These are phyloP conservation scores for Rhizopus microsporus DNA, from an alignment of 371 early-diverging fungal genomes.

Conservation along the genomic window DNA sequence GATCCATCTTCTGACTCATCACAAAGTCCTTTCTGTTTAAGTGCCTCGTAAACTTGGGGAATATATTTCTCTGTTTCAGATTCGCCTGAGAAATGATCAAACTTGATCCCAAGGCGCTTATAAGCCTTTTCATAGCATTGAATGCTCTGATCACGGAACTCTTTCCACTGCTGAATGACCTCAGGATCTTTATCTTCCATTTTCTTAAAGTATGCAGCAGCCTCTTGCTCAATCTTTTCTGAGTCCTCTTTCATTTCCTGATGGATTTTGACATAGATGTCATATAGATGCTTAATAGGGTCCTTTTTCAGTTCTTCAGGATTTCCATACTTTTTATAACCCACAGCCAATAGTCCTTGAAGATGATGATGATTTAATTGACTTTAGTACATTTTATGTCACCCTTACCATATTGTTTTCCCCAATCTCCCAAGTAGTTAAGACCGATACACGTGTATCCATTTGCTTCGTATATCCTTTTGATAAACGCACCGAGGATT, in stretches of 20 bases:
- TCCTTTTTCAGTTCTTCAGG: slow-evolving; percentile 78
- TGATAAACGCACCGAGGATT: slow-evolving; percentile 96
- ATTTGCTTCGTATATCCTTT: slow-evolving; percentile 80
- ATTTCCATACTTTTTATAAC: slow-evolving; percentile 83
- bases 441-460: slow-evolving; percentile 89
- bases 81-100: slow-evolving; percentile 97
- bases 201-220: slow-evolving; percentile 87
- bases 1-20: slow-evolving; percentile 70
- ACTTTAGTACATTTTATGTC: not conserved
- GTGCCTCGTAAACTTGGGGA: slow-evolving; percentile 65
- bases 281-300: slow-evolving; percentile 93
- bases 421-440: slow-evolving; percentile 99
- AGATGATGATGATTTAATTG: not conserved
- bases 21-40: slow-evolving; percentile 57
- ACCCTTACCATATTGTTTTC: slow-evolving; percentile 93
- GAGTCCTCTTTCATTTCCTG: slow-evolving; percentile 61
- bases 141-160: slow-evolving; percentile 87
- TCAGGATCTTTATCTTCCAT: slow-evolving; percentile 92
- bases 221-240: slow-evolving; percentile 61
- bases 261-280: slow-evolving; percentile 95
- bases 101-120: slow-evolving; percentile 83
- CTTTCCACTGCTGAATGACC: slow-evolving; percentile 78
- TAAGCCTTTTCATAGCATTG: slow-evolving; percentile 88
- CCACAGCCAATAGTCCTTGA: slow-evolving; percentile 88
- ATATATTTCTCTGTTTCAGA: slow-evolving; percentile 83